Percentiles rank a stretch among this genome's conserved stretches.
Conservation (phyloP, 2,329 filamentous ascomycete genomes). For the Epichloe sylvatica region DNA sequence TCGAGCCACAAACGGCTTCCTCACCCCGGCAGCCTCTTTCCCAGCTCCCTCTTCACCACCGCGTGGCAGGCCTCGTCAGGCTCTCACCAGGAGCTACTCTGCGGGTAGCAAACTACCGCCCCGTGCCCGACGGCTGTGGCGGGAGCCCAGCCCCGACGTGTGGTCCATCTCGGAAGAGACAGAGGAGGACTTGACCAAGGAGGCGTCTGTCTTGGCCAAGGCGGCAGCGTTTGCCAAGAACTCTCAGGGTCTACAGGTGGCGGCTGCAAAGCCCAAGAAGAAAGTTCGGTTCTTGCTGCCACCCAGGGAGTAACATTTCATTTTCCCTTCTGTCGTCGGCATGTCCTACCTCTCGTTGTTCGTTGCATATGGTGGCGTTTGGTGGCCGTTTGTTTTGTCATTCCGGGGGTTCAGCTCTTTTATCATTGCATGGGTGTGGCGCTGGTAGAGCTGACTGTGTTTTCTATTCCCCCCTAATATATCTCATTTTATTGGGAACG, state of each 20-base stretch:
- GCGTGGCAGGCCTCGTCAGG: slow-evolving; percentile 2
- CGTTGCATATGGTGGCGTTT: slow-evolving; percentile 4
- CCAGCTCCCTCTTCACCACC: slow-evolving; percentile 5
- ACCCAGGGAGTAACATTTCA: slow-evolving; percentile 19
- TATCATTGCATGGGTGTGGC: not conserved
- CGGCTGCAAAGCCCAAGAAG: slow-evolving; percentile 38
- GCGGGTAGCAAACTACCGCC: slow-evolving; percentile 13
- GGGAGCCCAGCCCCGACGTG: slow-evolving; percentile 44
- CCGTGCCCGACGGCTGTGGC: slow-evolving; percentile 33
- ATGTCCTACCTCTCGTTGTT: slow-evolving; percentile 5
- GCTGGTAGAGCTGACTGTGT: not conserved
- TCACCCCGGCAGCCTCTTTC: slow-evolving; percentile 11
- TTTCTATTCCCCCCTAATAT: not conserved
- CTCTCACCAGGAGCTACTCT: slow-evolving; percentile 1
- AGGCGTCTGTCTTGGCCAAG: slow-evolving; percentile 24
- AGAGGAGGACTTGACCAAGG: slow-evolving; percentile 36
- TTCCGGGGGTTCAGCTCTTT: not conserved
- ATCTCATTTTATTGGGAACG: not conserved
- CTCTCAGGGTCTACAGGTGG: slow-evolving; percentile 13
- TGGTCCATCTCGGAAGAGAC: slow-evolving; percentile 48
- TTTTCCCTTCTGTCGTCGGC: not conserved
- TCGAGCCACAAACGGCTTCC: slow-evolving; percentile 16
- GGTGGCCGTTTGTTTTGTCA: not conserved
- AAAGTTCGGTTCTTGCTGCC: slow-evolving; percentile 42
- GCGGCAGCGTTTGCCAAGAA: slow-evolving; percentile 15